Evolutionary conservation across 371 early-diverging fungal genomes (phyloP), one percentile per base, ranked within the genome.

Genomic region (Gilbertella persicaria): DNA sequence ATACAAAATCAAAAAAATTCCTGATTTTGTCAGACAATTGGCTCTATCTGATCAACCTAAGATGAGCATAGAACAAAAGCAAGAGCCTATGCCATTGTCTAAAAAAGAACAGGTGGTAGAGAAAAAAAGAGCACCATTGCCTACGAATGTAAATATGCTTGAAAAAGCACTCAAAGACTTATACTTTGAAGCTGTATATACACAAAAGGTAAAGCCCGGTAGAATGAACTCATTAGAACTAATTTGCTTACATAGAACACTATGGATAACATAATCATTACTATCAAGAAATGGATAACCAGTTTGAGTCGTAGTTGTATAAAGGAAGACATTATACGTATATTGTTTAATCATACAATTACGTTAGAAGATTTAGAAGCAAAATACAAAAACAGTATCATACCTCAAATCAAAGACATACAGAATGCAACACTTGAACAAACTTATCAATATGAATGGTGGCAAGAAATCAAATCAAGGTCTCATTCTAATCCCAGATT

Each of bases 131-230:
- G 10, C 50, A 37, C 37, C 26, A 9, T 39, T 57, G 2, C 58
- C 58, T n/a, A n/a, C 45, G 8, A 16, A 30, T 37, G 40, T 57
- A 12, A 13, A 51, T 39, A 33, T 45, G 25, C 35, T 57, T 21
- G 58, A 40, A 50, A 49, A 50, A 45, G 33, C 37, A 33, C 35
- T 63, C 10, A 35, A 58, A 23, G 33, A 39, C 13, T 35, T 58
- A 8, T 63, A 58, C 21, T 37, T 58, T 4, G 58, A 58, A 39
- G 16, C 48, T n/a, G 5, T 63, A 21, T 63, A 58, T 39, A 45
- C 53, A 35, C 59, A 49, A 44, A 44, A 30, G 39, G 58, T 58
- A 51, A 50, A 14, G 28, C 5, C 17, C 0, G 3, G 5, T 5
- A 25, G 4, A 9, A 28, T 28, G 28, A 5, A 9, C 9, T 28